Percentiles rank a stretch among this genome's conserved stretches.
phyloP scores from a whole-genome alignment of 164 flowering plant genomes.

The Nelumbo lutea region DNA sequence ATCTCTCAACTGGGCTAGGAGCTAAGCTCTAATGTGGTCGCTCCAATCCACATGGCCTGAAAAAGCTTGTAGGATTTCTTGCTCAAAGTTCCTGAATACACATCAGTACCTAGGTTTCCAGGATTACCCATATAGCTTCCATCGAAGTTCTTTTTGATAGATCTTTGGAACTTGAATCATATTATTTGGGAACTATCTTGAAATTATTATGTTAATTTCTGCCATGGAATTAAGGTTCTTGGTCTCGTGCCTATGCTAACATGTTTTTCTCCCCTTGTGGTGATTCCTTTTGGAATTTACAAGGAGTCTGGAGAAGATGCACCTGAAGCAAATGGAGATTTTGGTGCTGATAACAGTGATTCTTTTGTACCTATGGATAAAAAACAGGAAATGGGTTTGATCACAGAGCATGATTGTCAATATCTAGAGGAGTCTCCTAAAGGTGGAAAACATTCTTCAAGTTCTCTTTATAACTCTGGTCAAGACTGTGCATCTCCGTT shows the following conservation, averaged over 20 bases:
- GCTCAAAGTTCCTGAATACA: no score
- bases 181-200: background rate
- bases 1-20: no score
- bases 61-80: no score
- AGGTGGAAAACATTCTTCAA: constrained; percentile 11
- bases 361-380: constrained; percentile 4
- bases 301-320: constrained; percentile 12
- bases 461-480: constrained; percentile 4
- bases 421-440: constrained; percentile 4
- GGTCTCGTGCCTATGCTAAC: background rate
- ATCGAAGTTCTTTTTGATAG: no score
- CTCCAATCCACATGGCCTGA: no score
- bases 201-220: background rate
- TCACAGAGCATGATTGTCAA: background rate
- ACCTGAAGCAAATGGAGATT: constrained; percentile 11
- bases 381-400: background rate
- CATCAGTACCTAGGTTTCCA: no score
- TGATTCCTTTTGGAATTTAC: constrained; percentile 9
- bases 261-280: constrained; percentile 23
- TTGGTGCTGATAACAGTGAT: constrained; percentile 5
- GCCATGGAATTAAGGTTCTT: background rate
- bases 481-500: constrained; percentile 19
- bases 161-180: background rate
- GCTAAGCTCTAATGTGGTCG: no score
- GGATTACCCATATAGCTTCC: no score